A percentile compares a stretch with the other conserved stretches of the same genome.
phyloP scores from a whole-genome alignment of 2,329 filamentous ascomycete species.

The Nothopassalora personata region DNA sequence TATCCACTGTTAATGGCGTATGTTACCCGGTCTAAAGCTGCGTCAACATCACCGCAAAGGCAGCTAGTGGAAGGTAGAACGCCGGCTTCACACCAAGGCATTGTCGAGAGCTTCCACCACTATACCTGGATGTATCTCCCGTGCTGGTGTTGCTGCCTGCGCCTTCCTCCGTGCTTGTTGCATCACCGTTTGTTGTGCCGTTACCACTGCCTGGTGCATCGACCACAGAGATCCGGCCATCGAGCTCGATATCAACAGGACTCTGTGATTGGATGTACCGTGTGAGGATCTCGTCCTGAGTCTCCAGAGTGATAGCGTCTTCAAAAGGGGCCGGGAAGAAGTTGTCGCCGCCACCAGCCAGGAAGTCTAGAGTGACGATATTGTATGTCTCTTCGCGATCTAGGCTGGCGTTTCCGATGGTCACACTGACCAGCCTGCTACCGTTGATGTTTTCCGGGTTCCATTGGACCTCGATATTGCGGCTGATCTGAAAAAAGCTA shows the following conservation, averaged over 20 bases:
- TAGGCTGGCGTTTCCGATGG: conserved; percentile 46
- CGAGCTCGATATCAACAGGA: conserved; percentile 48
- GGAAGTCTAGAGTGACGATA: conserved; percentile 58
- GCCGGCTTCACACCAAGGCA: too few relatives aligned
- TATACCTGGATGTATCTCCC: too few relatives aligned
- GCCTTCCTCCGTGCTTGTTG: too few relatives aligned
- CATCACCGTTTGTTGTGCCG: background rate
- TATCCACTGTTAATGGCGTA: too few relatives aligned
- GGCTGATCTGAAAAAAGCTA: conserved; percentile 58
- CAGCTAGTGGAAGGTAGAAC: too few relatives aligned
- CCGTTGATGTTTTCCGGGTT: conserved; percentile 49
- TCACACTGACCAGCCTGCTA: conserved; percentile 49
- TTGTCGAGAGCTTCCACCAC: too few relatives aligned
- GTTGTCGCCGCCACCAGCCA: conserved; percentile 60
- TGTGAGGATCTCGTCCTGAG: conserved; percentile 51
- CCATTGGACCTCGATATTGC: conserved; percentile 53
- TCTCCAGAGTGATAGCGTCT: conserved; percentile 47
- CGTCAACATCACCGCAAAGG: too few relatives aligned
- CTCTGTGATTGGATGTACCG: conserved; percentile 47
- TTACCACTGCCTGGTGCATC: conserved; percentile 4
- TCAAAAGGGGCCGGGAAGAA: conserved; percentile 41
- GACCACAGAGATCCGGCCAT: conserved; percentile 42
- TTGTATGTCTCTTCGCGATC: conserved; percentile 48
- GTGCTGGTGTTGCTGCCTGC: too few relatives aligned
- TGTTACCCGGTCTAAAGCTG: too few relatives aligned